Percentiles rank a stretch among this genome's conserved stretches.
These are phyloP conservation scores for Linderniella brevidens DNA, from an alignment of 257 asterid species.

Conservation along the genomic window DNA sequence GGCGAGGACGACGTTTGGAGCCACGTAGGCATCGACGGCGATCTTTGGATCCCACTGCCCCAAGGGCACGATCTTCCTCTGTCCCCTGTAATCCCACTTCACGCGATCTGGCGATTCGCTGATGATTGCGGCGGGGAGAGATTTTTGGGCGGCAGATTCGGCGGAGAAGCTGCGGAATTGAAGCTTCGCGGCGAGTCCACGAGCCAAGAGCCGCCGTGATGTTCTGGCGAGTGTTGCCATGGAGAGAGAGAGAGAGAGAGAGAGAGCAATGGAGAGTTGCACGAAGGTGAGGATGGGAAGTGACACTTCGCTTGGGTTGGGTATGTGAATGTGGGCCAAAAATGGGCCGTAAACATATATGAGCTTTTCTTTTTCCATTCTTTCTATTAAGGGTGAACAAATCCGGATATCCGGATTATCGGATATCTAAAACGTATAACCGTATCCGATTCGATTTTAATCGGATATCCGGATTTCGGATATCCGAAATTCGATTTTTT, in stretches of 20 bases:
- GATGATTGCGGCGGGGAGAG: conserved; percentile 19
- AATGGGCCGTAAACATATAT: too few relatives aligned
- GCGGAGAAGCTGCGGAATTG: conserved; percentile 30
- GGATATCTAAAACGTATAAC: too few relatives aligned
- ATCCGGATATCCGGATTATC: too few relatives aligned
- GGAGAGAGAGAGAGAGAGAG: background rate
- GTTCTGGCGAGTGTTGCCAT: conserved; percentile 61
- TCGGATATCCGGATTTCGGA: too few relatives aligned
- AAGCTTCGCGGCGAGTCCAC: conserved; percentile 20
- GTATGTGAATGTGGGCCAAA: too few relatives aligned
- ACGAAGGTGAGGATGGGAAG: too few relatives aligned
- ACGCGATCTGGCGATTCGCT: conserved; percentile 55
- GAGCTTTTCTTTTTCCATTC: too few relatives aligned
- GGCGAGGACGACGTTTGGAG: conserved; percentile 81
- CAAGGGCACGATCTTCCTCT: conserved; percentile 55
- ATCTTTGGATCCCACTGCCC: conserved; percentile 86
- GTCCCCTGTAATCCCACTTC: conserved; percentile 90
- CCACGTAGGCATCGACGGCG: conserved; percentile 92
- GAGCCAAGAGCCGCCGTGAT: conserved; percentile 40
- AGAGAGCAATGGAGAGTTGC: too few relatives aligned
- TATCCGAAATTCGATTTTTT: too few relatives aligned
- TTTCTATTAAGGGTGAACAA: too few relatives aligned
- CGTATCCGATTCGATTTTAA: too few relatives aligned
- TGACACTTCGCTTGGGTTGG: too few relatives aligned
- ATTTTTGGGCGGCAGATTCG: conserved; percentile 19